Conservation (phyloP, 2,329 filamentous ascomycete genomes). For the Lecanoromycetidae sp. region DNA sequence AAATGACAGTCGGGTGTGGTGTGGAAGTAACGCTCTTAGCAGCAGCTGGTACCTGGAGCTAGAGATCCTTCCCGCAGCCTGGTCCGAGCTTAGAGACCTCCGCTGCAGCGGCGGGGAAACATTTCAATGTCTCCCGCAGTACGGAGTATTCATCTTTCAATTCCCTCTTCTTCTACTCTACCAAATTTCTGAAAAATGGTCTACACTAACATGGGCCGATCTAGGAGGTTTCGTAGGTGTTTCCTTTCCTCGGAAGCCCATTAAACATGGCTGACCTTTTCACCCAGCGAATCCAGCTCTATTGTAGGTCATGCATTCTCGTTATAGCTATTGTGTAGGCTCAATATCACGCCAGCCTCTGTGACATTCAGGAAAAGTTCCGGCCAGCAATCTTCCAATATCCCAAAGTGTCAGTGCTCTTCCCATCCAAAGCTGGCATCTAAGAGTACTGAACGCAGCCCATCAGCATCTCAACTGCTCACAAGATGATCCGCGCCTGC, state of each 20-base stretch:
- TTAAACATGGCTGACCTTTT: neutral
- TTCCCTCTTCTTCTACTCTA: no score
- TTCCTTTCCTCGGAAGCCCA: neutral
- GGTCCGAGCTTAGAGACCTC: slow-evolving; percentile 1
- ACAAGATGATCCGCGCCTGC: slow-evolving; percentile 40
- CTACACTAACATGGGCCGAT: slow-evolving; percentile 4
- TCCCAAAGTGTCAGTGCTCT: slow-evolving; percentile 53
- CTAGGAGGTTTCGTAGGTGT: slow-evolving; percentile 6
- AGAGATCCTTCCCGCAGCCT: no score
- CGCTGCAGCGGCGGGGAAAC: no score
- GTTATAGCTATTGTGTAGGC: neutral
- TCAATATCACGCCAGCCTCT: slow-evolving; percentile 49
- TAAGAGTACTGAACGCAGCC: neutral
- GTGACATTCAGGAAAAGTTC: slow-evolving; percentile 93
- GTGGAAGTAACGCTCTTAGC: no score
- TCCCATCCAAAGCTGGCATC: neutral
- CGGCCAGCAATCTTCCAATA: slow-evolving; percentile 72
- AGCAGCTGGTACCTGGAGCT: neutral
- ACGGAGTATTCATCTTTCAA: no score
- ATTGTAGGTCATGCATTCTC: slow-evolving; percentile 28
- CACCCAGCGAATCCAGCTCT: slow-evolving; percentile 33
- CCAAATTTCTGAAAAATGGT: no score
- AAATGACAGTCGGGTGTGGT: neutral
- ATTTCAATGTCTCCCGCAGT: no score
- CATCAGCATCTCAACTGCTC: slow-evolving; percentile 33